These are phyloP conservation scores for Phytophthora aleatoria DNA, from an alignment of 352 stramenopile species.

Conservation along the genomic window DNA sequence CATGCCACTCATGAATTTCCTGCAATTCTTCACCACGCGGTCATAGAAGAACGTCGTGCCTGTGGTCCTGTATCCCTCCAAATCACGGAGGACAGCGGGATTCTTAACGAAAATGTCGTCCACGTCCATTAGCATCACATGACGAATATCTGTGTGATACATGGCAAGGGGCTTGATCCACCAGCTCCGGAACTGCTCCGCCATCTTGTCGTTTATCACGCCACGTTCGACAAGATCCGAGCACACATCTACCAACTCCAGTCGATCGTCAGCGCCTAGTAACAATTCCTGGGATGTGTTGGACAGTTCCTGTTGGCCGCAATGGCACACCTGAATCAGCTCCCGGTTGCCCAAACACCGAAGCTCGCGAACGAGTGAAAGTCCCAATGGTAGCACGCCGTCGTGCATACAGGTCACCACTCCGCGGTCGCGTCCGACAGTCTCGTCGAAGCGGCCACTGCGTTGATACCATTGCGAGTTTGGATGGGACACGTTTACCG, in stretches of 20 bases:
- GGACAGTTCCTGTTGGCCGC: constrained; percentile 40
- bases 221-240: constrained; percentile 29
- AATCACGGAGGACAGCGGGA: constrained; percentile 39
- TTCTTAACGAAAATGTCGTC: constrained; percentile 47
- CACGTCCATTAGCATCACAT: constrained; percentile 34
- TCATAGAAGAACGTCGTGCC: constrained; percentile 47
- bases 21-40: constrained; percentile 48
- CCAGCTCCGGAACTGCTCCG: constrained; percentile 32
- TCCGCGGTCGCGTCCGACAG: constrained; percentile 29
- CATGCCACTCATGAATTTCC: constrained; percentile 53
- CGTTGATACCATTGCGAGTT: constrained; percentile 28
- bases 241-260: constrained; percentile 48
- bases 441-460: constrained; percentile 32
- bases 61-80: constrained; percentile 44
- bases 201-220: constrained; percentile 17
- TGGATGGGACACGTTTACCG: constrained; percentile 17
- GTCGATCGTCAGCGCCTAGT: constrained; percentile 20
- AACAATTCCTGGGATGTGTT: constrained; percentile 21
- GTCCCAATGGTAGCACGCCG: constrained; percentile 33
- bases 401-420: constrained; percentile 47
- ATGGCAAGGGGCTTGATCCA: constrained; percentile 46
- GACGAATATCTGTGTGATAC: constrained; percentile 31
- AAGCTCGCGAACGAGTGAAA: constrained; percentile 48
- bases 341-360: constrained; percentile 42
- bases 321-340: constrained; percentile 49